phyloP scores from a whole-genome alignment of 192 early-diverging fungal species.

The Coemansia sp. region DNA sequence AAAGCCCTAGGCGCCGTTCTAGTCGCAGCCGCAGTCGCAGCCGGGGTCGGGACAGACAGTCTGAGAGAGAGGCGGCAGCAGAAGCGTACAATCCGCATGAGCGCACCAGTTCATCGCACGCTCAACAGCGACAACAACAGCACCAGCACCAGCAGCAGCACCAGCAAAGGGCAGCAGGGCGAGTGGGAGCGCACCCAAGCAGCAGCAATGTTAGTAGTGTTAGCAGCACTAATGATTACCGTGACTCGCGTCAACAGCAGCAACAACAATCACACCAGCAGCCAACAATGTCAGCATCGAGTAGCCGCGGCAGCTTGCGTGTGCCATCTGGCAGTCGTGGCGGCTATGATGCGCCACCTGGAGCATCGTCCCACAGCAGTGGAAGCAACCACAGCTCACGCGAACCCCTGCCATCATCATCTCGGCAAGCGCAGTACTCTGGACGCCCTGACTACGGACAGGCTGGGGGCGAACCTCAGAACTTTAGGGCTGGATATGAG shows the following conservation, averaged over 20 bases:
- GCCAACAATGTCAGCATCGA: neutral
- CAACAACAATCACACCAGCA: neutral
- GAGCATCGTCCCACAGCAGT: neutral
- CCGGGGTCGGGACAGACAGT: constrained; percentile 11
- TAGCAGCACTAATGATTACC: constrained; percentile 8
- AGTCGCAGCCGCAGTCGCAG: constrained; percentile 24
- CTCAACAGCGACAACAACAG: constrained; percentile 1
- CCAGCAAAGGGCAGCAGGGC: neutral
- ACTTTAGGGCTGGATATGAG: constrained; percentile 45
- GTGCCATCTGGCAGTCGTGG: constrained; percentile 12
- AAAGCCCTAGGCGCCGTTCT: neutral
- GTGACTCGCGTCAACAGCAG: constrained; percentile 4
- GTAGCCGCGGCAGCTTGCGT: constrained; percentile 21
- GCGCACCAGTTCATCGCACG: constrained; percentile 1
- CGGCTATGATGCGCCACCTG: constrained; percentile 15
- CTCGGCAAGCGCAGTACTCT: constrained; percentile 1
- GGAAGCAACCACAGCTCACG: constrained; percentile 7
- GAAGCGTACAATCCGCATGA: constrained; percentile 21
- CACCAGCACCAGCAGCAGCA: constrained; percentile 1
- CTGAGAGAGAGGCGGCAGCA: constrained; percentile 15
- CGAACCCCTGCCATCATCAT: neutral
- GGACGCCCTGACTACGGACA: constrained; percentile 9
- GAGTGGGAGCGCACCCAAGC: constrained; percentile 8
- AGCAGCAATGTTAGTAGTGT: constrained; percentile 18
- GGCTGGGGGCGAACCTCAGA: constrained; percentile 14